Evolutionary conservation across 2,329 filamentous ascomycete genomes (phyloP).

Genomic region (Corinectria fuckeliana): DNA sequence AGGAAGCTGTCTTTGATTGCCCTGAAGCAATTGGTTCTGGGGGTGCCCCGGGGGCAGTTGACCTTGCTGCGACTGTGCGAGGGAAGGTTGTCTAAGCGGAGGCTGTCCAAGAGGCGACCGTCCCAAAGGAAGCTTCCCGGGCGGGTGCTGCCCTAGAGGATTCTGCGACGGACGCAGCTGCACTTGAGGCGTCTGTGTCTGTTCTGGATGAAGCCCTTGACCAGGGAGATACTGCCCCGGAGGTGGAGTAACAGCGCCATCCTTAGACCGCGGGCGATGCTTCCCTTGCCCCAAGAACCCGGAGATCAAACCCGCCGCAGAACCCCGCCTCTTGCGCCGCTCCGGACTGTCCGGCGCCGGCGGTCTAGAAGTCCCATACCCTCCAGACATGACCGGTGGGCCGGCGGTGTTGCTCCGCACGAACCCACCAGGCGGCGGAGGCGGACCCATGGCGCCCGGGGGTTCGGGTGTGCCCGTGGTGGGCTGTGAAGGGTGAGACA

Average conservation of each 20-base stretch:
- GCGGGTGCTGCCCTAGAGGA: constrained; percentile 15
- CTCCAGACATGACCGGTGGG: constrained; percentile 20
- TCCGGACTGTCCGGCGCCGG: constrained; percentile 18
- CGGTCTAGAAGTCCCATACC: not conserved
- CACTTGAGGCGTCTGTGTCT: constrained; percentile 8
- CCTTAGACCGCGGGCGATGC: constrained; percentile 23
- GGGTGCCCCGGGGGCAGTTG: not conserved
- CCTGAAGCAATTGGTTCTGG: not conserved
- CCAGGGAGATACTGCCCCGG: constrained; percentile 25
- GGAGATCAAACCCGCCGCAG: constrained; percentile 40
- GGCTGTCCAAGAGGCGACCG: constrained; percentile 4
- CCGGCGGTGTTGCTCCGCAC: constrained; percentile 34
- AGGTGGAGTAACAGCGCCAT: not conserved
- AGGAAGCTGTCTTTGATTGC: not conserved
- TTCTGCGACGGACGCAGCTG: constrained; percentile 22
- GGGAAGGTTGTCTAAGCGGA: not conserved
- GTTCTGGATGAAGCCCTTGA: not conserved
- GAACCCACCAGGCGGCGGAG: constrained; percentile 18
- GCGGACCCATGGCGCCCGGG: constrained; percentile 18
- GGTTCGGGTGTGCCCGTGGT: constrained; percentile 25
- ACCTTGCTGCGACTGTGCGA: not conserved
- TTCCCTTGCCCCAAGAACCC: constrained; percentile 39
- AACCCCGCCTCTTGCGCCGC: constrained; percentile 39
- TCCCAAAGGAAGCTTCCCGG: not conserved
- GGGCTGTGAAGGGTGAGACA: constrained; percentile 27